Percentiles rank a stretch among this genome's conserved stretches.
These are phyloP conservation scores for Trametes cubensis DNA, from an alignment of 768 basidiomycete species.

Conservation along the genomic window DNA sequence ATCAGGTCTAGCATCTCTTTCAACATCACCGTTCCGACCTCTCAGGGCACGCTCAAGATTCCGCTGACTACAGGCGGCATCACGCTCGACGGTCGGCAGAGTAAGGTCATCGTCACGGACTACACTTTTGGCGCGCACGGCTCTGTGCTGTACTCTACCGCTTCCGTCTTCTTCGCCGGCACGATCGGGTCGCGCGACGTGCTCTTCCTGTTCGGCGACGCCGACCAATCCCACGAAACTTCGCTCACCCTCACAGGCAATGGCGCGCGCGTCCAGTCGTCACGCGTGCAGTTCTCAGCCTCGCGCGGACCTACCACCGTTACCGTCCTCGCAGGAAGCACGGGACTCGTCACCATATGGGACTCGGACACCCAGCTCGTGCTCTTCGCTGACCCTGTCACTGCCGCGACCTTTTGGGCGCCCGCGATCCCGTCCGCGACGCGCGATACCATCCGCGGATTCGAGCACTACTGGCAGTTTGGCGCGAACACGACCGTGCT, in stretches of 20 bases:
- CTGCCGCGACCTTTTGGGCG: slow-evolving; percentile 75
- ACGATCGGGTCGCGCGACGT: slow-evolving; percentile 45
- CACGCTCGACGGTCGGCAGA: slow-evolving; percentile 68
- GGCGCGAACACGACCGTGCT: slow-evolving; percentile 73
- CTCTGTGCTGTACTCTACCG: slow-evolving; percentile 71
- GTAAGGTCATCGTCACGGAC: slow-evolving; percentile 72
- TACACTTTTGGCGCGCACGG: slow-evolving; percentile 62
- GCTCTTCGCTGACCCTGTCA: slow-evolving; percentile 65
- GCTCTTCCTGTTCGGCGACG: slow-evolving; percentile 43
- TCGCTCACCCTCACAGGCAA: slow-evolving; percentile 32
- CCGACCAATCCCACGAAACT: slow-evolving; percentile 38
- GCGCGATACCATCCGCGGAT: slow-evolving; percentile 32
- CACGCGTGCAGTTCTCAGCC: slow-evolving; percentile 33
- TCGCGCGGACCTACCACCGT: slow-evolving; percentile 45
- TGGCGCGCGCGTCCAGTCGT: slow-evolving; percentile 16
- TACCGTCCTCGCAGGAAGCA: slow-evolving; percentile 56
- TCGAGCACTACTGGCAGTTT: slow-evolving; percentile 69
- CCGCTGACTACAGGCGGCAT: slow-evolving; percentile 58
- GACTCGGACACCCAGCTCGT: slow-evolving; percentile 70
- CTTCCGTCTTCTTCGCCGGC: slow-evolving; percentile 69
- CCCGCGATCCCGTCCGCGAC: slow-evolving; percentile 56
- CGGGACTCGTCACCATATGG: slow-evolving; percentile 62
- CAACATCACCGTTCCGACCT: slow-evolving; percentile 60
- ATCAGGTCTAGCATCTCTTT: slow-evolving; percentile 54
- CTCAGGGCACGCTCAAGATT: slow-evolving; percentile 52